Percentiles rank a stretch among this genome's conserved stretches.
Evolutionary conservation across 2,329 filamentous ascomycete species (phyloP).

Genomic region (Fusarium cyanostomum): DNA sequence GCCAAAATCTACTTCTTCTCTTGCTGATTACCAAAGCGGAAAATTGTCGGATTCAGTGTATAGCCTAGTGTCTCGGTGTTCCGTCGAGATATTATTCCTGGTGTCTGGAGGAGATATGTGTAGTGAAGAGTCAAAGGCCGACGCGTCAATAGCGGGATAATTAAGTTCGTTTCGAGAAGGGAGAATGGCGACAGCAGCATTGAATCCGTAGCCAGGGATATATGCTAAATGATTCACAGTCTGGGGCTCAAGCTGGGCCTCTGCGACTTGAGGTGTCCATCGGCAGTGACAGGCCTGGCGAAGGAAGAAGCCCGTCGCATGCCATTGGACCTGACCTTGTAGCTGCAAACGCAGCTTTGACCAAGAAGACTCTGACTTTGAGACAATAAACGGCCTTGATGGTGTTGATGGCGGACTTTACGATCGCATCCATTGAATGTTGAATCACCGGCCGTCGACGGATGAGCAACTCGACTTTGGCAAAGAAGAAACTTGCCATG

Average conservation of each 20-base stretch:
- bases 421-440: neutral
- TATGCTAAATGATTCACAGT: neutral
- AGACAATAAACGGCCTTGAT: conserved; percentile 38
- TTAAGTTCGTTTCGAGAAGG: conserved; percentile 12
- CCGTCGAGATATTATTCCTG: neutral
- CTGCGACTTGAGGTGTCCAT: conserved; percentile 30
- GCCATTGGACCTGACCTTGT: conserved; percentile 42
- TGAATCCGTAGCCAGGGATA: conserved; percentile 13
- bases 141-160: conserved; percentile 10
- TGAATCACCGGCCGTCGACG: conserved; percentile 11
- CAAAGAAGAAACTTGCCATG: conserved; percentile 41
- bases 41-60: conserved; percentile 13
- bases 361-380: conserved; percentile 35
- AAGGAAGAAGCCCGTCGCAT: conserved; percentile 39
- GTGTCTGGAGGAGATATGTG: neutral
- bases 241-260: neutral
- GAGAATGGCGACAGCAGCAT: neutral
- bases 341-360: conserved; percentile 45
- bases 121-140: conserved; percentile 12
- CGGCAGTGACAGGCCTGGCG: conserved; percentile 28
- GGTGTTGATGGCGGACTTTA: conserved; percentile 20
- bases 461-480: conserved; percentile 41
- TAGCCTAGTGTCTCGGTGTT: conserved; percentile 10
- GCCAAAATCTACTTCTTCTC: neutral
- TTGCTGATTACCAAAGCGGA: conserved; percentile 12